Evolutionary conservation across 352 stramenopile species (phyloP).

Genomic region (Phytophthora sojae): DNA sequence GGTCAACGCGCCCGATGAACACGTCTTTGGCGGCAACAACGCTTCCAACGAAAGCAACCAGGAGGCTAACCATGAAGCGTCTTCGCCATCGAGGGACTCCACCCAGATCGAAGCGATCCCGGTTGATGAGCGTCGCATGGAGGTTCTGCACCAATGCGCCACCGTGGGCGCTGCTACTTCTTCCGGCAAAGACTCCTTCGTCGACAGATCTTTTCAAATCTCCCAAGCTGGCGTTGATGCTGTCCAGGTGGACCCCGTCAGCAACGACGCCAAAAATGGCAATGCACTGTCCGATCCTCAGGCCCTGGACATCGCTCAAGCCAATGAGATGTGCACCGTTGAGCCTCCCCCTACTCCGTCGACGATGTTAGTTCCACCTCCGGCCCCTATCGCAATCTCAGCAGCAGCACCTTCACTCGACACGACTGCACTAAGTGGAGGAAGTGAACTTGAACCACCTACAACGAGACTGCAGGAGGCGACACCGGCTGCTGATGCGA

Average conservation of each 20-base stretch:
- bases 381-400: constrained; percentile 10
- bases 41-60: constrained; percentile 37
- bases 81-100: background rate
- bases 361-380: constrained; percentile 14
- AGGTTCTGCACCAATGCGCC: constrained; percentile 80
- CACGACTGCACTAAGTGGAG: background rate
- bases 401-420: background rate
- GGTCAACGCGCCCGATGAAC: constrained; percentile 48
- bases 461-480: background rate
- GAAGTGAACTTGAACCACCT: constrained; percentile 1
- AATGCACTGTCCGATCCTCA: background rate
- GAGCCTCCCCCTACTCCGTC: background rate
- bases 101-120: constrained; percentile 32
- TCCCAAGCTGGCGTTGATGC: constrained; percentile 17
- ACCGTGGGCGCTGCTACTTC: constrained; percentile 53
- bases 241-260: background rate
- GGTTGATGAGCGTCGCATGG: constrained; percentile 58
- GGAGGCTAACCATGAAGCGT: constrained; percentile 8
- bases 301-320: background rate
- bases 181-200: constrained; percentile 56
- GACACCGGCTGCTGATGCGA: background rate
- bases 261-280: background rate
- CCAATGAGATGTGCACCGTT: background rate
- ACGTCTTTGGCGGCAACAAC: constrained; percentile 5
- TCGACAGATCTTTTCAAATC: constrained; percentile 52